Evolutionary conservation across 2,329 filamentous ascomycete genomes (phyloP), one percentile per base, ranked within the genome.

Genomic region (Alternaria sp.): DNA sequence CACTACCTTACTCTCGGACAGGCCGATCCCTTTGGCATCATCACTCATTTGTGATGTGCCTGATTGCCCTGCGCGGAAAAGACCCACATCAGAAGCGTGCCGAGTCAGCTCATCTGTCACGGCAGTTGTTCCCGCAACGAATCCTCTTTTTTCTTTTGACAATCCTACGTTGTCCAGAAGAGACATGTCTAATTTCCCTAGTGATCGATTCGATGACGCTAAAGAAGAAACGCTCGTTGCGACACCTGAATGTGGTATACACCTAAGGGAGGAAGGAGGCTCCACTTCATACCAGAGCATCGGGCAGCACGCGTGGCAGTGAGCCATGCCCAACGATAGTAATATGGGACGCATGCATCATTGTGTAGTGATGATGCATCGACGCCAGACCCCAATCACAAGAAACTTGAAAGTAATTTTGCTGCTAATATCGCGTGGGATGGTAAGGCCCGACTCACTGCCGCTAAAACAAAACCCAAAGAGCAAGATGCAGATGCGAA

Each of bases 331-430:
- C 25, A 11, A 50, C 0, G 30, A n/a, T 50, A 38, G 14, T 36
- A 36, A 27, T n/a, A 7, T 50, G 46, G 20, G 30, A 30, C 32
- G 30, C 30, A 38, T 38, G 46, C 32, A 50, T 38, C 22, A 9
- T 18, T 8, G 14, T 27, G 6, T 20, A 38, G 30, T 9, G 14
- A 50, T 50, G 20, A 50, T 50, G 46, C 46, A 27, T 22, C 46
- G 30, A 25, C 32, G 34, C 46, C 34, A 27, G 27, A 50, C 20
- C n/a, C 30, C 18, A 10, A 50, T 27, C 20, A 34, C 46, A 50
- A 50, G 14, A 50, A 38, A 30, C 30, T 36, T 50, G 46, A 18
- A 50, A 50, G 46, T 50, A 50, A 50, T 18, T 50, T 50, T 36
- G 20, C 32, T 36, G 32, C 46, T 50, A 50, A 50, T 16, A 11